Conservation (phyloP, 345 rosid genomes). For the Turnera subulata region DNA sequence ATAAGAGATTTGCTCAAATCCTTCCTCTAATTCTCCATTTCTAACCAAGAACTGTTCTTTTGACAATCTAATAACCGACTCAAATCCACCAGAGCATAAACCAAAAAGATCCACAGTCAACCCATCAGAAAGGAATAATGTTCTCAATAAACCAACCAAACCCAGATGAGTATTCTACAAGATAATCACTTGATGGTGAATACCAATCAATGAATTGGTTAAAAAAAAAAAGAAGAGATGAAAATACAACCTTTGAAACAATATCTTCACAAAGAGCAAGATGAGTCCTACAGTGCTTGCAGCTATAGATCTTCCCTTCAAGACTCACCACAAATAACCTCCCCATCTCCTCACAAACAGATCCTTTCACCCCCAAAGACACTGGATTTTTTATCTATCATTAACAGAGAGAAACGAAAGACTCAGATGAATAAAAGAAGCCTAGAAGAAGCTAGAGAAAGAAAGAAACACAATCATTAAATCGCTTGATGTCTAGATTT, state of each 20-base stretch:
- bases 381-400: background rate
- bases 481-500: background rate
- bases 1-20: background rate
- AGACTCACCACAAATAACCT: conserved; percentile 80
- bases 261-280: conserved; percentile 76
- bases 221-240: background rate
- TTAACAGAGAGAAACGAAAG: background rate
- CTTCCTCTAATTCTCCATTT: background rate
- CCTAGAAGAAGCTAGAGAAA: too few species aligned
- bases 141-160: conserved; percentile 8
- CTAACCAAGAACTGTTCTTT: background rate
- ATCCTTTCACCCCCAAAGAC: conserved; percentile 1
- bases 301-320: conserved; percentile 87
- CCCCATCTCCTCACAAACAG: conserved; percentile 57
- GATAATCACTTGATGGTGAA: conserved; percentile 3
- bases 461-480: background rate
- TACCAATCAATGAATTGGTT: conserved; percentile 6
- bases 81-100: background rate
- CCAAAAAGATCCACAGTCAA: conserved; percentile 11
- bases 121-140: background rate
- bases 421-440: background rate
- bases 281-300: conserved; percentile 91
- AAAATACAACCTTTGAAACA: conserved; percentile 67
- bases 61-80: background rate
- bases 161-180: conserved; percentile 26